Base-by-base conservation (phyloP, 345 rosid species). In the Syzygium jambos region DNA sequence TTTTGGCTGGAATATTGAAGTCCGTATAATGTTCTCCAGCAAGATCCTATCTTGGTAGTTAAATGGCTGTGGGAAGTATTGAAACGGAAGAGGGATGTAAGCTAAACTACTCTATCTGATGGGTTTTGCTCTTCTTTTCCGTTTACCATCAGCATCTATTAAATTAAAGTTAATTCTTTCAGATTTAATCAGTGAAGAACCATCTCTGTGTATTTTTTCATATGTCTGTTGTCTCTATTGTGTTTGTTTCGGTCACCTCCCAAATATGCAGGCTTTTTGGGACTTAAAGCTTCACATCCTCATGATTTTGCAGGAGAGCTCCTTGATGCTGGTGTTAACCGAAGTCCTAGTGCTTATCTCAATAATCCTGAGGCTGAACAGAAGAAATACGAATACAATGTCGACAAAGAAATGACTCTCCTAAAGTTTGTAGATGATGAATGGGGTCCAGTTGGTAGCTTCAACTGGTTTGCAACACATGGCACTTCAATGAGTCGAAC, bases 391-490 rank as follows among this genome's bases (percentile, higher is more conserved):
- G 93, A 95, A 87, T 94, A 94, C 73, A 86, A 98, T 88, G 98
- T 95, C 41, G 99, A 98, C 91, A 98, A 94, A 90, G 96, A 95
- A 90, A 98, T 96, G 99, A 96, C 98, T 85, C 98, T 98, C 86
- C 86, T 98, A 88, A 98, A 98, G 94, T 98, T 98, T 94, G 96
- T 95, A n/a, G 99, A 96, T 89, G 93, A 93, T 89, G 93, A 94
- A 88, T 95, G 97, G 98, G 99, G 99, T 85, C 94, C 99, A 27
- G 93, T 96, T 29, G 99, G 99, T 85, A 95, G 98, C 92, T 96
- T 98, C 91, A 98, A 95, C 89, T 96, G 98, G 99, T 98, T 98
- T 93, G 97, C 99, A 78, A 98, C 99, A 89, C 99, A 98, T 87
- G 99, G 99, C 88, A 96, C 99, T 83, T 98, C 99, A 89, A 98